Percentiles rank a stretch among this genome's conserved stretches.
Evolutionary conservation across 176 grass and related monocot species (phyloP).

Genomic region (Triticum dicoccoides): DNA sequence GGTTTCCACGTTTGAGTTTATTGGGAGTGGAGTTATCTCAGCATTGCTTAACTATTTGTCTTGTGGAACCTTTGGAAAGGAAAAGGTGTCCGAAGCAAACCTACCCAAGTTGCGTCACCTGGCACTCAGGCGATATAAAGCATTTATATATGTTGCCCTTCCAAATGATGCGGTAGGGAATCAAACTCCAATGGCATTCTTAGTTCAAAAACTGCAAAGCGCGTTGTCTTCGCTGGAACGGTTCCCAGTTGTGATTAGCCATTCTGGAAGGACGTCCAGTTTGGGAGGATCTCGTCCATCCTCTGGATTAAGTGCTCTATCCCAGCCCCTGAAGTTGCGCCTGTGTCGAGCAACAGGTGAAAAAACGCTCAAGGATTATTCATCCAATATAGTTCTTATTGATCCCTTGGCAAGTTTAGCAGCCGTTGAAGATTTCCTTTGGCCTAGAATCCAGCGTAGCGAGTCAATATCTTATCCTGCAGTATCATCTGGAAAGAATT

Average conservation of each 20-base stretch:
- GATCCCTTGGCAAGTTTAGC: constrained; percentile 78
- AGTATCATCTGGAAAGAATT: constrained; percentile 44
- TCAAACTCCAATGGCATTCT: constrained; percentile 53
- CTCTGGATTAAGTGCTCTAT: constrained; percentile 62
- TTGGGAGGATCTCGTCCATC: constrained; percentile 49
- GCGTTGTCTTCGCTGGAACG: constrained; percentile 74
- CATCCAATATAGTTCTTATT: constrained; percentile 90
- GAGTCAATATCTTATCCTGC: constrained; percentile 54
- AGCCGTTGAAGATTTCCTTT: constrained; percentile 87
- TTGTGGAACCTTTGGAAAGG: constrained; percentile 73
- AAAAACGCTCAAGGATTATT: constrained; percentile 84
- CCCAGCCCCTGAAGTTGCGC: constrained; percentile 82
- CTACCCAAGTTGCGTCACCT: constrained; percentile 62
- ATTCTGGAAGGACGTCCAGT: constrained; percentile 56
- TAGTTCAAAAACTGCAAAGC: constrained; percentile 86
- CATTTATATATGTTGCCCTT: constrained; percentile 68
- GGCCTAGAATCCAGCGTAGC: constrained; percentile 70
- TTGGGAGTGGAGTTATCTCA: constrained; percentile 69
- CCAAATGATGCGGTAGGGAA: constrained; percentile 38
- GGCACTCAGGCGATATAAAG: constrained; percentile 67
- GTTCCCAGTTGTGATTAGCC: constrained; percentile 77
- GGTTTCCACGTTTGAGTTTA: constrained; percentile 95
- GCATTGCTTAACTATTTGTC: constrained; percentile 77
- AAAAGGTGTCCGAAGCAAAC: constrained; percentile 59
- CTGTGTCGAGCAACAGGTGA: constrained; percentile 74